Evolutionary conservation across 495 filamentous ascomycete species (phyloP).

Genomic region (Neurospora sublineolata): DNA sequence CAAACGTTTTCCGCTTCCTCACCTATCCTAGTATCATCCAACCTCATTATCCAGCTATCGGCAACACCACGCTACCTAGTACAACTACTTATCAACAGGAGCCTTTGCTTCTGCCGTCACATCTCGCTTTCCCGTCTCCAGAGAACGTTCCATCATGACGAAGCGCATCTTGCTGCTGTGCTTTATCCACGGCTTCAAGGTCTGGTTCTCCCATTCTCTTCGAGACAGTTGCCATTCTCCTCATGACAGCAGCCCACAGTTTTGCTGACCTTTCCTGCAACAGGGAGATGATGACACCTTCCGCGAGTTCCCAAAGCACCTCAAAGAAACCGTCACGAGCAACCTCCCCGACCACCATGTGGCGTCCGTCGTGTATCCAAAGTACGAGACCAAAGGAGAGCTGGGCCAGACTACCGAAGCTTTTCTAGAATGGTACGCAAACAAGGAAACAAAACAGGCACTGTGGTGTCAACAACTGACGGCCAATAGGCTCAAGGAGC

Average conservation of each 20-base stretch:
- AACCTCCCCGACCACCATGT: slow-evolving; percentile 64
- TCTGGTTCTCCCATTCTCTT: slow-evolving; percentile 18
- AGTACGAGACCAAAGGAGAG: slow-evolving; percentile 85
- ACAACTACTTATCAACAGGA: background rate
- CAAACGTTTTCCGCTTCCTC: background rate
- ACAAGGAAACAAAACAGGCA: background rate
- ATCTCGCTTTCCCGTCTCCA: background rate
- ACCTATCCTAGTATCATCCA: background rate
- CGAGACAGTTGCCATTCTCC: background rate
- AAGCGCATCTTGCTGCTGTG: slow-evolving; percentile 74
- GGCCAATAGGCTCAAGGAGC: slow-evolving; percentile 62
- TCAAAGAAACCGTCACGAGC: slow-evolving; percentile 54
- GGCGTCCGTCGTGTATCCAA: slow-evolving; percentile 65
- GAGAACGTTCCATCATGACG: slow-evolving; percentile 32
- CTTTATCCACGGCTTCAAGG: slow-evolving; percentile 95
- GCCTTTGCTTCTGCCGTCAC: background rate
- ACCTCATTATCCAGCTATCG: background rate
- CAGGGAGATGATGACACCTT: slow-evolving; percentile 89
- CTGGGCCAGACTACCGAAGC: slow-evolving; percentile 59
- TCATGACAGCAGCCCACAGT: background rate
- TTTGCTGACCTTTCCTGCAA: background rate
- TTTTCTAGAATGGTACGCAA: slow-evolving; percentile 68
- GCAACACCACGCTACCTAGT: background rate
- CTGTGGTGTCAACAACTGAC: background rate
- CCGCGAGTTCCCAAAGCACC: slow-evolving; percentile 57